Evolutionary conservation across 495 filamentous ascomycete genomes (phyloP), one percentile per base, ranked within the genome.

Genomic region (Hypoxylon lenormandii): DNA sequence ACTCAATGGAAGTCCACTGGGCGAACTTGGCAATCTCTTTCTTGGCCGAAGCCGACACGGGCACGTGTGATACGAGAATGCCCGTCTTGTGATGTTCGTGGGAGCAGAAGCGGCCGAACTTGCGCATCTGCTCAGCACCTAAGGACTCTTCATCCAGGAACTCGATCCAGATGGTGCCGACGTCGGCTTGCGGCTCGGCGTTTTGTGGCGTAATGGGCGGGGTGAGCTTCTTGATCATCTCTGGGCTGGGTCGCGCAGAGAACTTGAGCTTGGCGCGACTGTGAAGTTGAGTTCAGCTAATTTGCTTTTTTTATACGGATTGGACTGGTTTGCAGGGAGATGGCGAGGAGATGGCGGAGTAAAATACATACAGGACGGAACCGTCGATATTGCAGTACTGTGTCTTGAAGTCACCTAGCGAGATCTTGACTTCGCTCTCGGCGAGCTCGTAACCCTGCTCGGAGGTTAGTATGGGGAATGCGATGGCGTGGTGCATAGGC

Each of bases 131-230:
- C 78, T 92, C 91, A 72, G 97, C 92, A 69, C 95, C 95, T 56
- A 98, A 89, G 15, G 81, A 86, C 15, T 84, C 64, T 54, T 95
- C 91, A 28, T 87, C 80, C 26, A 78, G 72, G 86, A 98, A 98
- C 78, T 98, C 93, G 62, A 98, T 87, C 87, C 90, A 97, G 80
- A 98, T 91, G 30, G 87, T 90, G 71, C 95, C 95, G 77, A 93
- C 90, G 69, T 92, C 88, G 51, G 86, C 78, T 23, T 84, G 80
- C 40, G 87, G 91, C 69, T 89, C 82, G 3, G 89, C 90, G 77
- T 90, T 86, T 36, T 76, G 56, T 42, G 86, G 74, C 45, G 85
- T 93, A 13, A 89, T 82, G 4, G 87, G 85, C 2, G 87, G 84
- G 19, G 89, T 89, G 85, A 93, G 93, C 77, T 93, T 93, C 62